phyloP scores from a whole-genome alignment of 352 stramenopile species.

The Globisporangium recalcitrans region DNA sequence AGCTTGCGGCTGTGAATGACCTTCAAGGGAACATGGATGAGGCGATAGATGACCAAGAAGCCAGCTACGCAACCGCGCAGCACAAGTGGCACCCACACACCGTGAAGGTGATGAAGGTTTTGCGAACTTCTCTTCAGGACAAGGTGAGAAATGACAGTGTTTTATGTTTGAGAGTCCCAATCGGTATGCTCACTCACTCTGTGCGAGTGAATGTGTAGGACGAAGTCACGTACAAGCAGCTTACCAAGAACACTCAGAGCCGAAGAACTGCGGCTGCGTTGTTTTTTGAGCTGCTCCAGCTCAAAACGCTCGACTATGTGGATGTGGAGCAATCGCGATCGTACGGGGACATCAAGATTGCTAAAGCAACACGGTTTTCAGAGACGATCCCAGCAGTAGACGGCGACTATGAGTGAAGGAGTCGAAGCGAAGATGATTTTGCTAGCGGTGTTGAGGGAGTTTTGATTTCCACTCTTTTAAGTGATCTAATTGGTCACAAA shows the following conservation, averaged over 20 bases:
- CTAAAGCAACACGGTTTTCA: slow-evolving; percentile 59
- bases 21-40: slow-evolving; percentile 60
- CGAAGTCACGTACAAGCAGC: slow-evolving; percentile 79
- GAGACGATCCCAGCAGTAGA: slow-evolving; percentile 80
- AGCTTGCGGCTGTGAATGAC: slow-evolving; percentile 76
- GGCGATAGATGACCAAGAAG: slow-evolving; percentile 24
- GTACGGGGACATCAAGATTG: slow-evolving; percentile 94
- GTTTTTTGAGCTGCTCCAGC: slow-evolving; percentile 96
- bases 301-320: slow-evolving; percentile 98
- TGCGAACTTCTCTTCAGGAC: slow-evolving; percentile 66
- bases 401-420: slow-evolving; percentile 25
- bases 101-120: slow-evolving; percentile 92
- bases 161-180: slow-evolving; percentile 2
- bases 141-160: slow-evolving; percentile 31
- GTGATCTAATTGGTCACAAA: slow-evolving; percentile 5
- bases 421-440: neutral
- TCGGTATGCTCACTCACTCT: neutral
- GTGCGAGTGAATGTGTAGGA: slow-evolving; percentile 22
- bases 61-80: slow-evolving; percentile 46
- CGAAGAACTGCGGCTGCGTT: slow-evolving; percentile 88
- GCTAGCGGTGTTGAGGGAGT: neutral
- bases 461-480: neutral
- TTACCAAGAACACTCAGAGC: slow-evolving; percentile 78
- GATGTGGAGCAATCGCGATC: slow-evolving; percentile 90
- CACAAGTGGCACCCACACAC: slow-evolving; percentile 98